phyloP scores from a whole-genome alignment of 495 filamentous ascomycete genomes.

The Neurospora sp. region DNA sequence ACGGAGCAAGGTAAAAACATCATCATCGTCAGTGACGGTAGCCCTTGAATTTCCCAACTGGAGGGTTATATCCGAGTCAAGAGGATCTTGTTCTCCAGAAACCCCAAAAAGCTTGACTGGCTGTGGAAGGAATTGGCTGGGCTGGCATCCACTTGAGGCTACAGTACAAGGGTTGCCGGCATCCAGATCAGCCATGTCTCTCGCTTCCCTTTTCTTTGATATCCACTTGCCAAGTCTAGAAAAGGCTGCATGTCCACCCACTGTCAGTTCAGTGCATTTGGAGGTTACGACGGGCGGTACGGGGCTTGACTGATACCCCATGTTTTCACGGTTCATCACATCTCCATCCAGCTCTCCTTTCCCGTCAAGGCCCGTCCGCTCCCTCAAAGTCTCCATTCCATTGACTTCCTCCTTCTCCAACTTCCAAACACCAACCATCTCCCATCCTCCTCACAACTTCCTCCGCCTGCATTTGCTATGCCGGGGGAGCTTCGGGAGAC shows the following conservation, averaged over 20 bases:
- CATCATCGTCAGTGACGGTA: background rate
- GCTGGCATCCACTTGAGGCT: background rate
- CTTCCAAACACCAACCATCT: background rate
- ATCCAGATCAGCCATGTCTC: background rate
- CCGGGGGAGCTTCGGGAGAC: background rate
- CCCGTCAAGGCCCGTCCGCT: background rate
- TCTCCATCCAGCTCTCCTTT: background rate
- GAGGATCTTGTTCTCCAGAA: background rate
- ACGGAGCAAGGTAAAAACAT: background rate
- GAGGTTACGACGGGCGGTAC: background rate
- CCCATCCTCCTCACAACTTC: background rate
- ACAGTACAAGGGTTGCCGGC: background rate
- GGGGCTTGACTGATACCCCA: background rate
- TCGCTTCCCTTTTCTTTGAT: background rate
- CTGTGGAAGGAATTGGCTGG: background rate
- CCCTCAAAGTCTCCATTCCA: background rate
- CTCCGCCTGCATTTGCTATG: background rate
- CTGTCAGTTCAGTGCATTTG: background rate
- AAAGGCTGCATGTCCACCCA: background rate
- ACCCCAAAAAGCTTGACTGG: background rate
- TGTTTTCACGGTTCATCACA: background rate
- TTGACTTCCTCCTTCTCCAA: background rate
- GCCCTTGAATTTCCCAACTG: background rate
- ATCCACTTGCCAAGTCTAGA: background rate
- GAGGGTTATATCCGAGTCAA: background rate